These are phyloP conservation scores for Theileria orientalis DNA, from an alignment of 169 alveolate species.

Conservation along the genomic window DNA sequence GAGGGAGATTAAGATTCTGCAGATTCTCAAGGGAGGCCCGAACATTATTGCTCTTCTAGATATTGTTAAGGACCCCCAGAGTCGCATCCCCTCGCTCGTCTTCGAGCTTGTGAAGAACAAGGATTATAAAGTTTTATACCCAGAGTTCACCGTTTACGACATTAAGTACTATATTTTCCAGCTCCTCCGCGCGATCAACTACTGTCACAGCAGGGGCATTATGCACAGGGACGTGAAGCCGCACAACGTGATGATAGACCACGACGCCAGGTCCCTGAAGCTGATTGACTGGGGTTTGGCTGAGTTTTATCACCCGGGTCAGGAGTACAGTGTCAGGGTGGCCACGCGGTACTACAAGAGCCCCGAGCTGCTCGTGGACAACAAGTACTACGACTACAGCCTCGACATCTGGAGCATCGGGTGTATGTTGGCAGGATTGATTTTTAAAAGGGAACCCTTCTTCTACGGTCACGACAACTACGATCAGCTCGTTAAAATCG, in stretches of 20 bases:
- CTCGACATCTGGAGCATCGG: constrained; percentile 99
- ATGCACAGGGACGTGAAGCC: constrained; percentile 97
- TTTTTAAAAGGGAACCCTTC: constrained; percentile 82
- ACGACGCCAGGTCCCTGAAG: constrained; percentile 85
- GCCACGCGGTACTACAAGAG: constrained; percentile 97
- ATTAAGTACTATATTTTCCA: constrained; percentile 93
- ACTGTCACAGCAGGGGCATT: constrained; percentile 97
- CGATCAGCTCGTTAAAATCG: constrained; percentile 97
- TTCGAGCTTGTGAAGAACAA: constrained; percentile 86
- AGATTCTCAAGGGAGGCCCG: constrained; percentile 94
- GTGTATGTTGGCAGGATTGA: constrained; percentile 95
- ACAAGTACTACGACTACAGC: constrained; percentile 93
- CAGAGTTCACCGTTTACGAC: constrained; percentile 91
- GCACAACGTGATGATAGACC: constrained; percentile 96
- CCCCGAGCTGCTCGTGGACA: constrained; percentile 96
- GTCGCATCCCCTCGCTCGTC: constrained; percentile 92
- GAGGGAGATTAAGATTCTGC: constrained; percentile 95
- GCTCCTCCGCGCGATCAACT: constrained; percentile 93
- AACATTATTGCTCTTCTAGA: constrained; percentile 90
- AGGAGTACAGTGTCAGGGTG: constrained; percentile 97
- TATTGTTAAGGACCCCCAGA: constrained; percentile 94
- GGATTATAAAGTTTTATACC: constrained; percentile 91
- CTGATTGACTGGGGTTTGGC: constrained; percentile 99
- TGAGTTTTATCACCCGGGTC: constrained; percentile 97
- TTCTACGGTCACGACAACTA: constrained; percentile 91